Evolutionary conservation across 2,329 filamentous ascomycete species (phyloP).

Genomic region (Fusarium ambrosium): DNA sequence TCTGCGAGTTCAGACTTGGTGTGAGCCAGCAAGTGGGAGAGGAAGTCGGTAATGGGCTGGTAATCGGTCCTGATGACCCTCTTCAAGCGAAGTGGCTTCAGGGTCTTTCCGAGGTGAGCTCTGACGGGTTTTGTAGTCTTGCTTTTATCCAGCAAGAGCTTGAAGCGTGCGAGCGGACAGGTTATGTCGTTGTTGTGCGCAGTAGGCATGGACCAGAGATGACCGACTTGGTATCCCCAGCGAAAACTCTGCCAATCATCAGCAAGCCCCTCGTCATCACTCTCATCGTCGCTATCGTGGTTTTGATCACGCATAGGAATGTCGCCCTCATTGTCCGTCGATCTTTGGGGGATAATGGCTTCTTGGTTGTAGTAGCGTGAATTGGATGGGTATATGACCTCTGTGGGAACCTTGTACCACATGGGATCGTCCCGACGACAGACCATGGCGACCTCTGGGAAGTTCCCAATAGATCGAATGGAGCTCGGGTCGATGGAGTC

Average conservation of each 20-base stretch:
- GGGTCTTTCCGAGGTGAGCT: not conserved
- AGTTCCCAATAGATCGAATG: not conserved
- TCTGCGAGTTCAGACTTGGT: not conserved
- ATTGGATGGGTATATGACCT: not conserved
- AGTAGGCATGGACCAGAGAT: not conserved
- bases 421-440: not conserved
- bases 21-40: slow-evolving; percentile 3
- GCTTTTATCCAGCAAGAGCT: not conserved
- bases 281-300: not conserved
- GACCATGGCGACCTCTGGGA: not conserved
- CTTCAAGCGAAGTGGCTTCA: not conserved
- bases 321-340: not conserved
- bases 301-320: not conserved
- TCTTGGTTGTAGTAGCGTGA: not conserved
- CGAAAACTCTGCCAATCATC: not conserved
- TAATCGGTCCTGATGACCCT: not conserved
- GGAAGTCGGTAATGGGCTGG: not conserved
- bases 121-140: not conserved
- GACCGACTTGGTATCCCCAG: slow-evolving; percentile 7
- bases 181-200: not conserved
- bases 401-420: slow-evolving; percentile 5
- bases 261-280: not conserved
- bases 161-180: not conserved
- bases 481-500: not conserved
- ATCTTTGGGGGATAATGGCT: no score